phyloP scores from a whole-genome alignment of 176 grass and related monocot species.

The Luzula sylvatica region DNA sequence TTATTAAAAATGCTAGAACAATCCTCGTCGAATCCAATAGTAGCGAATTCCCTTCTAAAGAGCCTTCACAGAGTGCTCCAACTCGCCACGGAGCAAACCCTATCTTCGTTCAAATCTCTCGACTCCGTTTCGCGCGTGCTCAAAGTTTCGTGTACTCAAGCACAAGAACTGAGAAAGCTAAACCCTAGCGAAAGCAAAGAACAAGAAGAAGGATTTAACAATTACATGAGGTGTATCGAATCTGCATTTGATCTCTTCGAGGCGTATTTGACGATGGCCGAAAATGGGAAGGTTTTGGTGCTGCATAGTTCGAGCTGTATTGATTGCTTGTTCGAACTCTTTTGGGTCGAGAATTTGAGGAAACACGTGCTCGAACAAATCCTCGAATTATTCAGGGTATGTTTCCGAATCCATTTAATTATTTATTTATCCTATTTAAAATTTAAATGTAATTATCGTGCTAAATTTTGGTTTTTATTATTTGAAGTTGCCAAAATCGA shows the following conservation, averaged over 20 bases:
- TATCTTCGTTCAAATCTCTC: slow-evolving; percentile 69
- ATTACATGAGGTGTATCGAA: slow-evolving; percentile 51
- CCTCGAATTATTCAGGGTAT: slow-evolving; percentile 78
- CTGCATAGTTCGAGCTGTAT: slow-evolving; percentile 70
- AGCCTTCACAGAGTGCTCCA: slow-evolving; percentile 78
- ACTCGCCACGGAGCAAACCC: slow-evolving; percentile 63
- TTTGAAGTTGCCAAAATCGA: slow-evolving; percentile 54
- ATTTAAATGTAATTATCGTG: no score
- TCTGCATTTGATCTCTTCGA: slow-evolving; percentile 77
- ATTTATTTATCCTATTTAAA: slow-evolving; percentile 6
- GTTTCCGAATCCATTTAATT: slow-evolving; percentile 13
- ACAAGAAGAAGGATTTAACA: slow-evolving; percentile 27
- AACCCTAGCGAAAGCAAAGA: slow-evolving; percentile 38
- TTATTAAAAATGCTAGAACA: slow-evolving; percentile 58
- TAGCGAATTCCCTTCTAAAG: slow-evolving; percentile 62
- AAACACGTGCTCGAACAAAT: slow-evolving; percentile 79
- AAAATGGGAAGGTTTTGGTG: slow-evolving; percentile 51
- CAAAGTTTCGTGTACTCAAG: slow-evolving; percentile 66
- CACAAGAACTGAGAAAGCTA: slow-evolving; percentile 56
- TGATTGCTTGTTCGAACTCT: slow-evolving; percentile 79
- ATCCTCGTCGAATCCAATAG: slow-evolving; percentile 50
- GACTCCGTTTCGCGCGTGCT: slow-evolving; percentile 61
- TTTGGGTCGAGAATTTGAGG: slow-evolving; percentile 78
- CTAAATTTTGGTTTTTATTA: no score
- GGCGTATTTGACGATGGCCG: slow-evolving; percentile 63